phyloP scores from a whole-genome alignment of 2,329 filamentous ascomycete species.

The Stemphylium beticola region DNA sequence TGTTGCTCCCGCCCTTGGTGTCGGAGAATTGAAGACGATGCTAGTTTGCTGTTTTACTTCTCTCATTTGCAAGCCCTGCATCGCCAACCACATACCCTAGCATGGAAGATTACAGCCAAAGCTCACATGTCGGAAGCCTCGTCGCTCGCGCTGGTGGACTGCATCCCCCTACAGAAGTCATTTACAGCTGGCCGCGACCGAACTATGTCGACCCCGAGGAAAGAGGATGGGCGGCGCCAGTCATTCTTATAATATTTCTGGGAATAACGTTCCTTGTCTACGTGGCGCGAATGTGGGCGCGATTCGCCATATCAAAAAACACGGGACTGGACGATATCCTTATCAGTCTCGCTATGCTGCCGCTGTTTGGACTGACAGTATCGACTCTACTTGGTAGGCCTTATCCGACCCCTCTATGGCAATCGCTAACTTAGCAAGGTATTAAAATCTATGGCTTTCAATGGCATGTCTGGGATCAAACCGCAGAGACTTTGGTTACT shows the following conservation, averaged over 20 bases:
- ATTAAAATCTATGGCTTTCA: slow-evolving; percentile 40
- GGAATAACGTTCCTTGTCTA: slow-evolving; percentile 51
- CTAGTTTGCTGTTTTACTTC: not conserved
- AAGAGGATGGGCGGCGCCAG: slow-evolving; percentile 52
- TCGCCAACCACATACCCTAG: slow-evolving; percentile 5
- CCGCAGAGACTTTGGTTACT: slow-evolving; percentile 23
- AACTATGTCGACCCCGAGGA: slow-evolving; percentile 56
- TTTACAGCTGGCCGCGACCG: slow-evolving; percentile 54
- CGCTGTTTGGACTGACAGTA: slow-evolving; percentile 41
- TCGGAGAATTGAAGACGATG: not conserved
- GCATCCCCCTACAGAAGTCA: slow-evolving; percentile 50
- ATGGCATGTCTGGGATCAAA: slow-evolving; percentile 45
- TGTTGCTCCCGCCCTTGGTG: slow-evolving; percentile 3
- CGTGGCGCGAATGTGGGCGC: slow-evolving; percentile 55
- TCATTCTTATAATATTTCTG: slow-evolving; percentile 52
- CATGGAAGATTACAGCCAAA: slow-evolving; percentile 8
- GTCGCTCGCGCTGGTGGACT: slow-evolving; percentile 38
- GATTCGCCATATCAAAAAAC: slow-evolving; percentile 53
- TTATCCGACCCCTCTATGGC: too few relatives aligned
- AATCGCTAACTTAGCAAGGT: slow-evolving; percentile 27
- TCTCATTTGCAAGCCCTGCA: not conserved
- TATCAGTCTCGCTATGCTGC: slow-evolving; percentile 53
- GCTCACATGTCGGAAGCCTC: slow-evolving; percentile 12
- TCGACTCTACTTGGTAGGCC: slow-evolving; percentile 35
- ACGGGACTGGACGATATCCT: slow-evolving; percentile 57